Percentiles rank a stretch among this genome's conserved stretches.
phyloP scores from a whole-genome alignment of 345 rosid genomes.

The Viola odorata region DNA sequence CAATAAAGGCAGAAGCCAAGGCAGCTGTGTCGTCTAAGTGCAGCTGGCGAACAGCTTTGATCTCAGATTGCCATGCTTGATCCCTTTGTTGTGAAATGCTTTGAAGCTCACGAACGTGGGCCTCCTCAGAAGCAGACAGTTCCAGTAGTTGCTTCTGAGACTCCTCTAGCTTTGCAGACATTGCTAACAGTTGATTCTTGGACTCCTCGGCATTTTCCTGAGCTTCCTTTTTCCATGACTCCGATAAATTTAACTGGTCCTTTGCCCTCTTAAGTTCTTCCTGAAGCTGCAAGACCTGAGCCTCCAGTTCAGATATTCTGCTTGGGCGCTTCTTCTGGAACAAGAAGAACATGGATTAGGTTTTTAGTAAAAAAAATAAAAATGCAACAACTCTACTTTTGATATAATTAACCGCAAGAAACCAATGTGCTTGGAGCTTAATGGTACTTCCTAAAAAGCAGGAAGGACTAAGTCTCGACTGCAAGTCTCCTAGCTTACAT shows the following conservation, averaged over 20 bases:
- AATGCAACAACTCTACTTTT: too few species aligned
- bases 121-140: slow-evolving; percentile 66
- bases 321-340: slow-evolving; percentile 57
- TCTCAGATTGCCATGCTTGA: slow-evolving; percentile 77
- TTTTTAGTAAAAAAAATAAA: slow-evolving; percentile 11
- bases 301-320: slow-evolving; percentile 54
- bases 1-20: slow-evolving; percentile 70
- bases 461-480: too few species aligned
- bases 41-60: slow-evolving; percentile 78
- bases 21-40: slow-evolving; percentile 70
- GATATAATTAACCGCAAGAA: too few species aligned
- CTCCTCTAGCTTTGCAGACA: slow-evolving; percentile 54
- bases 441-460: too few species aligned
- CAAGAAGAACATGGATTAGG: slow-evolving; percentile 10
- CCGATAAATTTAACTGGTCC: slow-evolving; percentile 62
- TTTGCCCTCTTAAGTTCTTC: slow-evolving; percentile 74
- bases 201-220: slow-evolving; percentile 67
- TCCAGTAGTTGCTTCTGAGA: slow-evolving; percentile 60
- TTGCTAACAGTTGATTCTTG: slow-evolving; percentile 46
- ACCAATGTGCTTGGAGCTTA: too few species aligned
- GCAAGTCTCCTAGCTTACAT: too few species aligned
- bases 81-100: slow-evolving; percentile 74
- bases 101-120: slow-evolving; percentile 58
- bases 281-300: slow-evolving; percentile 65
- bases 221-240: slow-evolving; percentile 59